These are phyloP conservation scores for Simmondsia chinensis DNA, from an alignment of 148 eudicot species.

Conservation along the genomic window DNA sequence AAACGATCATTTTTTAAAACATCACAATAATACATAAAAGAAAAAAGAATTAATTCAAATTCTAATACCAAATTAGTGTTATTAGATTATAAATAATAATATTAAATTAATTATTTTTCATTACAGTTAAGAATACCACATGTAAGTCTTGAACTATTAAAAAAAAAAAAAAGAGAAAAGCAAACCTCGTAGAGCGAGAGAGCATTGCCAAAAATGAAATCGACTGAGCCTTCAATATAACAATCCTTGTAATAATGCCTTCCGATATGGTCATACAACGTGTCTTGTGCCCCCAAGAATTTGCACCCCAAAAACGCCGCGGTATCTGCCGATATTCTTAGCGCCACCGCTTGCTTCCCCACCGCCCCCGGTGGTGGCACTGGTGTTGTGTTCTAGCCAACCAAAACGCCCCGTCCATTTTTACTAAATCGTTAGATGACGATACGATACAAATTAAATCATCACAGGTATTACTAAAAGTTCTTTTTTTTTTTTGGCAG, in stretches of 20 bases:
- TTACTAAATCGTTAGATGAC: no score
- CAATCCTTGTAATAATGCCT: slow-evolving; percentile 92
- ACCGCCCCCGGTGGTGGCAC: slow-evolving; percentile 58
- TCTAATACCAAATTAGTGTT: no score
- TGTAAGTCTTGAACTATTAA: not conserved
- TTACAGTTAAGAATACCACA: no score
- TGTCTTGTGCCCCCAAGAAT: slow-evolving; percentile 89
- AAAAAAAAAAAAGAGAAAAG: not conserved
- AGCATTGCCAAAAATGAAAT: slow-evolving; percentile 90
- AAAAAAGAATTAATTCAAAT: no score
- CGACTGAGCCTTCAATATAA: slow-evolving; percentile 89
- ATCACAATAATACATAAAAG: no score
- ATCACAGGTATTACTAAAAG: no score
- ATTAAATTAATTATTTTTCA: no score
- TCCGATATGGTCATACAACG: slow-evolving; percentile 78
- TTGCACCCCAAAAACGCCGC: slow-evolving; percentile 71
- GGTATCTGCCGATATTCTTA: slow-evolving; percentile 79
- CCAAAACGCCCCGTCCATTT: no score
- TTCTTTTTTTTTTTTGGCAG: no score
- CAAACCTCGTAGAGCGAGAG: slow-evolving; percentile 79
- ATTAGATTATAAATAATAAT: no score
- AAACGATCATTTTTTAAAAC: no score
- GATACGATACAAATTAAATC: no score
- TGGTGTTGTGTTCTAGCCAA: slow-evolving; percentile 66
- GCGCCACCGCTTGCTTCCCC: slow-evolving; percentile 80